Conservation (phyloP, 345 rosid species). For the Punica granatum region DNA sequence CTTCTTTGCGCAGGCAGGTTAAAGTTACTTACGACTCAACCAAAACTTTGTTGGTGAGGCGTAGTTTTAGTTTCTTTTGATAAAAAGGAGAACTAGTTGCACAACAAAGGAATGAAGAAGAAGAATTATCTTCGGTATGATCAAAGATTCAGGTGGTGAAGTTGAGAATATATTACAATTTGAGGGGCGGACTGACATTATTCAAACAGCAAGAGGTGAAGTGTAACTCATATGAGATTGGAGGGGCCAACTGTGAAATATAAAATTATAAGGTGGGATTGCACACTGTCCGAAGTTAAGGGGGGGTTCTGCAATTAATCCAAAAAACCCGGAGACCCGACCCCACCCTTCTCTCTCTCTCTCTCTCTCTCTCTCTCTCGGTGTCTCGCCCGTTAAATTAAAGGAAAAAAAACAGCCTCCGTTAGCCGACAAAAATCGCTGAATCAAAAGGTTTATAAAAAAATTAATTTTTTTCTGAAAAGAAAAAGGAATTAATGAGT, state of each 20-base stretch:
- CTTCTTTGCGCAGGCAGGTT: too few relatives aligned
- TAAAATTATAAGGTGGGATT: too few relatives aligned
- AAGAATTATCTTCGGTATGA: too few relatives aligned
- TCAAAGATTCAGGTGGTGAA: too few relatives aligned
- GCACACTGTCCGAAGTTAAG: not conserved
- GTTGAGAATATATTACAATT: too few relatives aligned
- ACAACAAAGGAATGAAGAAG: too few relatives aligned
- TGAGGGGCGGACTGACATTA: not conserved
- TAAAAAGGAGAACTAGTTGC: too few relatives aligned
- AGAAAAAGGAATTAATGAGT: not conserved
- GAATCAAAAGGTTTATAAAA: constrained; percentile 3
- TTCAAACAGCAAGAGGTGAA: not conserved
- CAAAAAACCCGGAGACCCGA: not conserved
- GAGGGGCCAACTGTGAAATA: not conserved
- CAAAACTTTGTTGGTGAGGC: too few relatives aligned
- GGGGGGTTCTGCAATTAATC: not conserved
- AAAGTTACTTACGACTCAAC: too few relatives aligned
- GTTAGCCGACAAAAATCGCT: constrained; percentile 10
- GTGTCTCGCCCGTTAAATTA: not conserved
- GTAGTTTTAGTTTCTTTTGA: too few relatives aligned
- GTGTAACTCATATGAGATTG: not conserved
- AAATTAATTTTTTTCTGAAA: not conserved
- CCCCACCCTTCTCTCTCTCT: not conserved
- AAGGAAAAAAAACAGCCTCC: not conserved
- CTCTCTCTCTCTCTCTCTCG: too few relatives aligned